These are phyloP conservation scores for Leptodermis oblonga DNA, from an alignment of 257 asterid species.

Conservation along the genomic window DNA sequence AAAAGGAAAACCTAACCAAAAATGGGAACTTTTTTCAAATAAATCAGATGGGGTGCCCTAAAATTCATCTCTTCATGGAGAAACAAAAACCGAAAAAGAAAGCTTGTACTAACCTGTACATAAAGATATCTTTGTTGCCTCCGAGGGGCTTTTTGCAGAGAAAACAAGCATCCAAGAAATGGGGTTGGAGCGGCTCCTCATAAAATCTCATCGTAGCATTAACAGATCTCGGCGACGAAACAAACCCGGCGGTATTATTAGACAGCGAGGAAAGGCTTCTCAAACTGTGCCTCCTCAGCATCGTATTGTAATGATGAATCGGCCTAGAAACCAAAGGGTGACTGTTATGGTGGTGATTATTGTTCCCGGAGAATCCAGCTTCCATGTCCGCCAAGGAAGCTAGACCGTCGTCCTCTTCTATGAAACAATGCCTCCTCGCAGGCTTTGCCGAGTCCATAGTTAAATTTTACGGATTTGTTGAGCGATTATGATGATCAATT, in stretches of 20 bases:
- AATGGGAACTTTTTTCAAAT: too few relatives aligned
- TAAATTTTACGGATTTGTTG: too few relatives aligned
- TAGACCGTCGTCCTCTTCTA: constrained; percentile 30
- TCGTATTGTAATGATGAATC: constrained; percentile 16
- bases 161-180: constrained; percentile 46
- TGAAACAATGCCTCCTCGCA: constrained; percentile 23
- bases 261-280: constrained; percentile 13
- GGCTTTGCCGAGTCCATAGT: constrained; percentile 23
- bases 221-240: constrained; percentile 32
- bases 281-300: constrained; percentile 21
- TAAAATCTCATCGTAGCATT: constrained; percentile 19
- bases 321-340: constrained; percentile 26
- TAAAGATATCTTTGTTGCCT: constrained; percentile 36
- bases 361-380: constrained; percentile 17
- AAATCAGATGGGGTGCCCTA: too few relatives aligned
- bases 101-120: constrained; percentile 39
- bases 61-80: too few relatives aligned
- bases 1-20: too few relatives aligned
- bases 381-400: constrained; percentile 26
- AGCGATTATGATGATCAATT: neutral
- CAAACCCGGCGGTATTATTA: neutral
- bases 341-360: constrained; percentile 2
- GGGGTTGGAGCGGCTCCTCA: constrained; percentile 25
- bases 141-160: constrained; percentile 41
- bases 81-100: too few relatives aligned